Base-by-base conservation (phyloP, 352 stramenopile species). In the Globisporangium paroecandrum region DNA sequence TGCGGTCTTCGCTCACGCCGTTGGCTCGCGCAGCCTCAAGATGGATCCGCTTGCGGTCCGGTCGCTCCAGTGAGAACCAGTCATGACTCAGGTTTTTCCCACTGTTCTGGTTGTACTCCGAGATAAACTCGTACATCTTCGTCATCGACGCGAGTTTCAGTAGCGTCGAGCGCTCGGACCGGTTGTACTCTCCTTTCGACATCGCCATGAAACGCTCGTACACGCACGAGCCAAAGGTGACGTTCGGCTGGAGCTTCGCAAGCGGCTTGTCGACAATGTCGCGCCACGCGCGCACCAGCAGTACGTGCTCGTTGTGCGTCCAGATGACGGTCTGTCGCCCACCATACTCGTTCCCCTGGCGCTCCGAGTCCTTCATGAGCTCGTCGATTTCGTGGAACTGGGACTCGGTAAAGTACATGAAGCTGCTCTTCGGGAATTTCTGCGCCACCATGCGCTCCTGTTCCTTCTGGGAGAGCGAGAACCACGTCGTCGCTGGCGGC, bases 41-140 rank as follows among this genome's bases (percentile, higher is more conserved):
- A 18, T 68, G 53, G 8, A 34, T 25, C 8, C 62, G 62, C 51
- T 58, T 62, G 12, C 56, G 56, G 2, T 58, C 34, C 2, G 56
- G 1, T 7, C 38, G 24, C 6, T 24, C 27, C 36, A 69, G 32
- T 15, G n/a, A 25, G n/a, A 69, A 69, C 64, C 64, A 69, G 27
- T 53, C 38, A 9, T 18, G 29, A 4, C 22, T 46, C 22, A 12
- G 3, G 8, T 53, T 22, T 27, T 36, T 61, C 27, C 22, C 64
- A 8, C 10, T 15, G 8, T 15, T 34, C 20, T 41, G 15, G 56
- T 69, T 64, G 64, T 69, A 69, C 8, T 49, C 64, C 9, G 9
- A n/a, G n/a, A 60, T 64, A 49, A 60, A 64, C 41, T 47, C 18
- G 29, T 64, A 25, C 64, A 69, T 69, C n/a, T 62, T 54, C 53